Percentiles rank a stretch among this genome's conserved stretches.
These are phyloP conservation scores for Gillenia trifoliata DNA, from an alignment of 306 rosid species.

Conservation along the genomic window DNA sequence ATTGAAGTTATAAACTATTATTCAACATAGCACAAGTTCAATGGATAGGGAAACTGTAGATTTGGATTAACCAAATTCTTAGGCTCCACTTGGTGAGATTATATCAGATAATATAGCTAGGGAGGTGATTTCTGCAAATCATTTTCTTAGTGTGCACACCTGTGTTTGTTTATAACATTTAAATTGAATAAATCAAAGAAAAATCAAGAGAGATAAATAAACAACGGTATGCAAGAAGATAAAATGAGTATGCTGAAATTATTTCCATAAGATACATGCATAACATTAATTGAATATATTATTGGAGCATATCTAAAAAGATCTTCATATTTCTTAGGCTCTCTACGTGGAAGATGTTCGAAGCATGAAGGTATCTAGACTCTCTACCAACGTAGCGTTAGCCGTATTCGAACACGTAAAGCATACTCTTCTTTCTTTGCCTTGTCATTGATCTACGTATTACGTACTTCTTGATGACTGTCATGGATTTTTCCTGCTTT, in stretches of 20 bases:
- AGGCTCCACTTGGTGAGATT: not conserved
- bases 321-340: not conserved
- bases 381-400: not conserved
- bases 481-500: conserved; percentile 21
- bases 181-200: too few relatives aligned
- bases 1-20: not conserved
- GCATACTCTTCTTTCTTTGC: not conserved
- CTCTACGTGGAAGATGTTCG: not conserved
- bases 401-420: not conserved
- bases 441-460: not conserved
- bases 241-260: too few relatives aligned
- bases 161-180: too few relatives aligned
- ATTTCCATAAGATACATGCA: not conserved
- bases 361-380: not conserved
- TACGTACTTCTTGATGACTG: not conserved
- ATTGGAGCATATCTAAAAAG: not conserved
- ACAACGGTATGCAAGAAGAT: too few relatives aligned
- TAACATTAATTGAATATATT: not conserved
- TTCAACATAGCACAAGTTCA: not conserved
- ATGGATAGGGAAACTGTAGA: not conserved
- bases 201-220: too few relatives aligned
- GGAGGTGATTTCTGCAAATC: too few relatives aligned
- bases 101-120: not conserved
- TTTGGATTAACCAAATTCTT: not conserved
- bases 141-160: too few relatives aligned